These are phyloP conservation scores for Naganishia vishniacii DNA, from an alignment of 768 basidiomycete species.

Conservation along the genomic window DNA sequence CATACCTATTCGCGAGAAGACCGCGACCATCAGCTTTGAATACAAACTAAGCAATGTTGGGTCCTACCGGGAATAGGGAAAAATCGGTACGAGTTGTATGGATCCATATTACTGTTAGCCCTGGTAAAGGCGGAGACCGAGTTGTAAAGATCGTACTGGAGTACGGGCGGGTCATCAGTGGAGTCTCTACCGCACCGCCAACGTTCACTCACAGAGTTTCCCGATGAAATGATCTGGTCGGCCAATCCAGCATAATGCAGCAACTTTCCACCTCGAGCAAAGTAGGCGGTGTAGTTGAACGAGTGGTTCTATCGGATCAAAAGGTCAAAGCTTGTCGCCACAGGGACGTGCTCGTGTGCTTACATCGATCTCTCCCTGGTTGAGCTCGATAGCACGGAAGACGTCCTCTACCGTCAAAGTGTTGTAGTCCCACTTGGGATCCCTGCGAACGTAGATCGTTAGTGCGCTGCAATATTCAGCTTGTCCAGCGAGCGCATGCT, in stretches of 20 bases:
- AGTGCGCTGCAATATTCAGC: not conserved
- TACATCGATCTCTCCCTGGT: slow-evolving; percentile 22
- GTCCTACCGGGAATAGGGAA: slow-evolving; percentile 44
- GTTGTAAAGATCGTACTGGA: slow-evolving; percentile 32
- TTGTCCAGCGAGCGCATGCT: slow-evolving; percentile 26
- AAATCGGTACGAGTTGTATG: slow-evolving; percentile 47
- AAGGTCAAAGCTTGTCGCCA: not conserved
- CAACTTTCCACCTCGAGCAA: slow-evolving; percentile 38
- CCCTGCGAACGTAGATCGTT: not conserved
- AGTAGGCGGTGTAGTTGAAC: slow-evolving; percentile 34
- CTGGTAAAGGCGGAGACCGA: slow-evolving; percentile 33
- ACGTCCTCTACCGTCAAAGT: slow-evolving; percentile 18
- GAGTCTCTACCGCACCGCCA: not conserved
- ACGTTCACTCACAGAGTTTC: slow-evolving; percentile 32
- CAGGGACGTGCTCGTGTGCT: not conserved
- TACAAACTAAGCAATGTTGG: too few species aligned
- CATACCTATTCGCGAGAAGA: slow-evolving; percentile 33
- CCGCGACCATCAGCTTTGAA: too few species aligned
- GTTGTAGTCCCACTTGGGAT: slow-evolving; percentile 25
- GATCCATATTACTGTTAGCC: slow-evolving; percentile 28
- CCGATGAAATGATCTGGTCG: slow-evolving; percentile 44
- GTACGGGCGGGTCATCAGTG: not conserved
- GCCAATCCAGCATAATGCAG: slow-evolving; percentile 39
- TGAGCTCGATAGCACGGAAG: slow-evolving; percentile 1
- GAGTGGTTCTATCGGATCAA: slow-evolving; percentile 9